phyloP scores from a whole-genome alignment of 1,139 yeast genomes.

The Nadsonia commutata region DNA sequence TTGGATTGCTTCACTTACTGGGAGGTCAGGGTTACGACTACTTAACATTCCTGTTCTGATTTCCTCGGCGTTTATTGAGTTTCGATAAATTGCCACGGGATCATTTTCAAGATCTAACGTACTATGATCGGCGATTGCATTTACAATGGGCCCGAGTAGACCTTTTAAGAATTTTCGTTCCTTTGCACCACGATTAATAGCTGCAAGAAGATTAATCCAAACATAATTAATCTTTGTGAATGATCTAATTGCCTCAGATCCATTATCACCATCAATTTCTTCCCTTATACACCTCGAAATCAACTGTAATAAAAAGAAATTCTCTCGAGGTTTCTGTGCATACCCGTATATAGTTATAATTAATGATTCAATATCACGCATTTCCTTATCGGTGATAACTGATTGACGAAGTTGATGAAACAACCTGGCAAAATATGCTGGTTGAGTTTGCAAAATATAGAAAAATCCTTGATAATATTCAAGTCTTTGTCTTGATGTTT shows the following conservation, averaged over 20 bases:
- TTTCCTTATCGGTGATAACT: slow-evolving; percentile 21
- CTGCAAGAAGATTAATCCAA: slow-evolving; percentile 38
- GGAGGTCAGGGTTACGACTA: slow-evolving; percentile 31
- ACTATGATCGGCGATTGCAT: slow-evolving; percentile 38
- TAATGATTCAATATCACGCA: slow-evolving; percentile 31
- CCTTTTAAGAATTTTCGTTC: slow-evolving; percentile 42
- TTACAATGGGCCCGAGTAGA: slow-evolving; percentile 39
- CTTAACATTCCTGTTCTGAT: slow-evolving; percentile 26
- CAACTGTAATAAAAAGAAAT: slow-evolving; percentile 51
- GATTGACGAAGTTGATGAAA: slow-evolving; percentile 23
- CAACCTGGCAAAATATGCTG: slow-evolving; percentile 52
- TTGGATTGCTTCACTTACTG: slow-evolving; percentile 62
- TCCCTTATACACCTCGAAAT: slow-evolving; percentile 37
- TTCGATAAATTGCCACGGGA: slow-evolving; percentile 44
- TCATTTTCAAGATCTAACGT: slow-evolving; percentile 64
- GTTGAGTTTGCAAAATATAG: slow-evolving; percentile 74
- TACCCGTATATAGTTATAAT: slow-evolving; percentile 35
- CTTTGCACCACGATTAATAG: slow-evolving; percentile 43
- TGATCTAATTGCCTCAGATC: slow-evolving; percentile 4
- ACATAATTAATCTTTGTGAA: slow-evolving; percentile 22
- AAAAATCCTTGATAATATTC: slow-evolving; percentile 66
- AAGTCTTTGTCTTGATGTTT: slow-evolving; percentile 28
- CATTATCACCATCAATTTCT: slow-evolving; percentile 25
- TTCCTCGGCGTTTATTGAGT: slow-evolving; percentile 34
- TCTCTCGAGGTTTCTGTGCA: slow-evolving; percentile 45